Evolutionary conservation across 768 basidiomycete genomes (phyloP).

Genomic region (Hypholoma fasciculare): DNA sequence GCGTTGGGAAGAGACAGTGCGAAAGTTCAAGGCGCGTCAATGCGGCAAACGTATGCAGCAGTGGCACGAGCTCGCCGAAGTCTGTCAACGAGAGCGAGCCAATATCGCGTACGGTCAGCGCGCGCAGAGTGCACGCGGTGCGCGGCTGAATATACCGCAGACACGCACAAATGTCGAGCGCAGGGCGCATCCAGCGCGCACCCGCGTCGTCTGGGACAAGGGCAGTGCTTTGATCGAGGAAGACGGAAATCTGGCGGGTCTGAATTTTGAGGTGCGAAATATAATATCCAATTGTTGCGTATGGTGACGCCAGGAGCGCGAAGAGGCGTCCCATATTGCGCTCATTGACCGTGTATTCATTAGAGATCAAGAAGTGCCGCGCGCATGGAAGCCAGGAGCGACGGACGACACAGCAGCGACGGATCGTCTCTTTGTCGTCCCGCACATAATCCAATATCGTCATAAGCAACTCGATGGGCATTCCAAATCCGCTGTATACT

Average conservation of each 20-base stretch:
- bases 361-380: constrained; percentile 1
- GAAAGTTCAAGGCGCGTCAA: constrained; percentile 3
- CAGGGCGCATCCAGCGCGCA: not conserved
- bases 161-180: constrained; percentile 1
- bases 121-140: not conserved
- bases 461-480: constrained; percentile 1
- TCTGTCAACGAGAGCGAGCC: not conserved
- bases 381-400: constrained; percentile 5
- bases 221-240: not conserved
- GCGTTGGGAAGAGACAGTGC: not conserved
- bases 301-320: not conserved
- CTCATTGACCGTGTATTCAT: not conserved
- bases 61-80: not conserved
- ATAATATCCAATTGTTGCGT: not conserved
- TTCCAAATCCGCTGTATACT: not conserved
- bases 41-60: not conserved
- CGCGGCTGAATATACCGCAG: not conserved
- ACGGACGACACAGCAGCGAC: not conserved
- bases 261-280: not conserved
- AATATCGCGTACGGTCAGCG: constrained; percentile 1
- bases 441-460: not conserved
- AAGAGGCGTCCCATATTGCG: not conserved
- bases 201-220: not conserved
- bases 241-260: not conserved
- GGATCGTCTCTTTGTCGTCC: not conserved